These are phyloP conservation scores for Russula dissimulans DNA, from an alignment of 768 basidiomycete genomes.

Conservation along the genomic window DNA sequence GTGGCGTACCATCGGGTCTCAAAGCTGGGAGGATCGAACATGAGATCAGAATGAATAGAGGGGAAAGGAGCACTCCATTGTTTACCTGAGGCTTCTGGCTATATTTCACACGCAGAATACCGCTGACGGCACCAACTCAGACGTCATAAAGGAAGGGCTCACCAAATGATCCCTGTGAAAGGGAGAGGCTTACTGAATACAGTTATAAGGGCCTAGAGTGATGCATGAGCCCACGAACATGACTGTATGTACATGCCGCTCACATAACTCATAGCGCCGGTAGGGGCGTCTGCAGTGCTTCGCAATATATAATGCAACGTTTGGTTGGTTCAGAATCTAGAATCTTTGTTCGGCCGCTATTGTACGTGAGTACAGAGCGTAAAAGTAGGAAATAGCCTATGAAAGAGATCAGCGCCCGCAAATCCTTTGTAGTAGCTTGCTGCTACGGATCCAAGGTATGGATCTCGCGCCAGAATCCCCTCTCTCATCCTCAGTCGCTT, in stretches of 20 bases:
- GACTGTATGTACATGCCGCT: conserved; percentile 21
- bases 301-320: too few relatives aligned
- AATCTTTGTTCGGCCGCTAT: too few relatives aligned
- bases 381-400: too few relatives aligned
- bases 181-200: conserved; percentile 38
- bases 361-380: too few relatives aligned
- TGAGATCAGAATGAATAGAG: background rate
- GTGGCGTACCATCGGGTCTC: conserved; percentile 49
- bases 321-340: too few relatives aligned
- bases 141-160: conserved; percentile 5
- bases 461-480: too few relatives aligned
- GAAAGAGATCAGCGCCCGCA: too few relatives aligned
- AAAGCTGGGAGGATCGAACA: conserved; percentile 47
- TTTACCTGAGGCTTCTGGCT: conserved; percentile 55
- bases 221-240: background rate
- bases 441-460: too few relatives aligned
- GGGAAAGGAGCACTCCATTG: background rate
- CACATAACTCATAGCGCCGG: conserved; percentile 79
- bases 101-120: conserved; percentile 49
- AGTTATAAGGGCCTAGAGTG: conserved; percentile 47
- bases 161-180: conserved; percentile 35
- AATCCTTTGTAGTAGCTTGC: too few relatives aligned
- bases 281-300: too few relatives aligned
- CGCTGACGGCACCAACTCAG: conserved; percentile 26
- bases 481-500: too few relatives aligned